Conservation (phyloP, 768 basidiomycete genomes). For the Termitomyces sp. region DNA sequence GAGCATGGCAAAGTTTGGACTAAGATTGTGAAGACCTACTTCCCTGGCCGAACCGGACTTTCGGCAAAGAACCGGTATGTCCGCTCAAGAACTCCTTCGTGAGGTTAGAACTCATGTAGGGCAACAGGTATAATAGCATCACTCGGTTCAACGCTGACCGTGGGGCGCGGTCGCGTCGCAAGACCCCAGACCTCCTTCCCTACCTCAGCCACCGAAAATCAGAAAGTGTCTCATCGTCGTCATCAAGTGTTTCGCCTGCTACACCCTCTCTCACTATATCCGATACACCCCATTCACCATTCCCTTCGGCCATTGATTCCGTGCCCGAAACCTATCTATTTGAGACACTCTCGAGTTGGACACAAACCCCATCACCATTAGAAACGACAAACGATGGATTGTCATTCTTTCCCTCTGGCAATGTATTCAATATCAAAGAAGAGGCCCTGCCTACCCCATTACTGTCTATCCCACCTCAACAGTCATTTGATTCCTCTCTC, state of each 20-base stretch:
- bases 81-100: neutral
- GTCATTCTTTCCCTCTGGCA: slow-evolving; percentile 19
- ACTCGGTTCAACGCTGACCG: slow-evolving; percentile 46
- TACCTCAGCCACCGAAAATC: slow-evolving; percentile 31
- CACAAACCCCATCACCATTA: slow-evolving; percentile 19
- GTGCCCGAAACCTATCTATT: slow-evolving; percentile 23
- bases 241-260: slow-evolving; percentile 40
- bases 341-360: slow-evolving; percentile 23
- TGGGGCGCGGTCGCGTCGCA: slow-evolving; percentile 33
- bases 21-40: slow-evolving; percentile 60
- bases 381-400: slow-evolving; percentile 15
- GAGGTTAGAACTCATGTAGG: neutral
- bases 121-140: slow-evolving; percentile 49
- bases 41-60: slow-evolving; percentile 58
- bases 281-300: slow-evolving; percentile 24
- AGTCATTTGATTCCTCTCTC: slow-evolving; percentile 32
- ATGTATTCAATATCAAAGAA: slow-evolving; percentile 20
- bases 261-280: slow-evolving; percentile 28
- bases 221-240: slow-evolving; percentile 38
- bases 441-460: slow-evolving; percentile 23
- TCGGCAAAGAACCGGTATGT: slow-evolving; percentile 59
- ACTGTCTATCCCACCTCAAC: slow-evolving; percentile 22
- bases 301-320: slow-evolving; percentile 22
- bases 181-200: slow-evolving; percentile 32
- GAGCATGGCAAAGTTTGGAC: slow-evolving; percentile 62